A percentile compares a stretch with the other conserved stretches of the same genome.
Conservation (phyloP, 129 eudicot genomes). For the Ambrosia artemisiifolia region DNA sequence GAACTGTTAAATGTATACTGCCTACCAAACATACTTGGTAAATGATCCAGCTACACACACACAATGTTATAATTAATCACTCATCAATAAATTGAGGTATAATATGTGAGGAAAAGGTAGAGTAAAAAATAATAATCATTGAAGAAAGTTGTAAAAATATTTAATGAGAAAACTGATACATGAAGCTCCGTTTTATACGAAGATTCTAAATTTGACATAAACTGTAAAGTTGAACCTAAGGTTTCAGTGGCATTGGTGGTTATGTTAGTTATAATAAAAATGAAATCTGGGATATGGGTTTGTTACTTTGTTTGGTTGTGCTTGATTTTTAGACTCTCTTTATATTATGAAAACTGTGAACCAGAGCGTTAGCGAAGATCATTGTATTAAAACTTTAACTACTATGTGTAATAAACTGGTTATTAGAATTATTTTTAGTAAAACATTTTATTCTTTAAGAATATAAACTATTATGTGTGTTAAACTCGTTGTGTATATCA, state of each 20-base stretch:
- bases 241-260: neutral
- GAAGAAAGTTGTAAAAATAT: neutral
- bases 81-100: neutral
- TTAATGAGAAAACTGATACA: too few species aligned
- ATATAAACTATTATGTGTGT: too few species aligned
- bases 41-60: constrained; percentile 16
- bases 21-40: constrained; percentile 10
- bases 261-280: constrained; percentile 1
- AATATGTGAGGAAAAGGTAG: too few species aligned
- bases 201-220: neutral
- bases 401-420: too few species aligned
- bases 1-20: neutral
- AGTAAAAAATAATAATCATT: neutral
- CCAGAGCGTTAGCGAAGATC: too few species aligned
- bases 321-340: too few species aligned
- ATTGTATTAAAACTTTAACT: too few species aligned
- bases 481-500: too few species aligned
- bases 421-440: too few species aligned
- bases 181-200: too few species aligned
- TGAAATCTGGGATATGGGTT: constrained; percentile 23
- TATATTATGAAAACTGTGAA: too few species aligned
- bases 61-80: neutral
- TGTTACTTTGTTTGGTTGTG: constrained; percentile 15
- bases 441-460: too few species aligned
- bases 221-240: neutral